Base-by-base conservation (phyloP, 2,329 filamentous ascomycete genomes). In the Colletotrichum caudatum region DNA sequence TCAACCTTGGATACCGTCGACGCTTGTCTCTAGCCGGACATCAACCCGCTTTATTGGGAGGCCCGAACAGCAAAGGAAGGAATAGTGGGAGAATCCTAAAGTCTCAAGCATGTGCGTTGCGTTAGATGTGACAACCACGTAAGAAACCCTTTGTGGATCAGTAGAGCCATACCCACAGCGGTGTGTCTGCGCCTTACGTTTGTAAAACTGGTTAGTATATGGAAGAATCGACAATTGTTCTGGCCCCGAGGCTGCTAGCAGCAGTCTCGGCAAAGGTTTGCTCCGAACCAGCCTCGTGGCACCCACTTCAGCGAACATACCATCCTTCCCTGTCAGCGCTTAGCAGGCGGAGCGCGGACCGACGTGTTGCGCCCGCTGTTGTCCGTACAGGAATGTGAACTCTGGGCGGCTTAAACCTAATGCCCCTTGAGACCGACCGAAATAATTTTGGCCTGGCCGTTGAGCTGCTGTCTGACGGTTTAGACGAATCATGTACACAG, bases 231-330 rank as follows among this genome's bases (percentile, higher is more conserved):
- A 35, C 33, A 41, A 39, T 7, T 16, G 14, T 11, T 41, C 18
- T 48, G 9, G 9, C n/a, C 37, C 7, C 7, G n/a, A 8, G 44
- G 20, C 29, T 20, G 12, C 11, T 16, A 33, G 46, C 33, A 3
- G 11, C 26, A 44, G 6, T 37, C 37, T 37, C 64, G 33, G 54
- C 54, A 14, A n/a, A 6, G 29, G 5, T 5, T 12, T 18, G 50
- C n/a, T 37, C 64, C 29, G 44, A 37, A 23, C 29, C 64, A 59
- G 44, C 64, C 23, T n/a, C n/a, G 35, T 12, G n/a, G 41, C 26
- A n/a, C 11, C 9, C 18, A 23, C 6, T 29, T 20, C 50, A 33
- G 35, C 33, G 33, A 33, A 20, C 29, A 20, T 16, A 9, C 14
- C 8, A 29, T 37, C 41, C 33, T 12, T 39, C 20, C 20, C 35